Percentiles rank a stretch among this genome's conserved stretches.
These are phyloP conservation scores for Linum usitatissimum DNA, from an alignment of 345 rosid species.

Conservation along the genomic window DNA sequence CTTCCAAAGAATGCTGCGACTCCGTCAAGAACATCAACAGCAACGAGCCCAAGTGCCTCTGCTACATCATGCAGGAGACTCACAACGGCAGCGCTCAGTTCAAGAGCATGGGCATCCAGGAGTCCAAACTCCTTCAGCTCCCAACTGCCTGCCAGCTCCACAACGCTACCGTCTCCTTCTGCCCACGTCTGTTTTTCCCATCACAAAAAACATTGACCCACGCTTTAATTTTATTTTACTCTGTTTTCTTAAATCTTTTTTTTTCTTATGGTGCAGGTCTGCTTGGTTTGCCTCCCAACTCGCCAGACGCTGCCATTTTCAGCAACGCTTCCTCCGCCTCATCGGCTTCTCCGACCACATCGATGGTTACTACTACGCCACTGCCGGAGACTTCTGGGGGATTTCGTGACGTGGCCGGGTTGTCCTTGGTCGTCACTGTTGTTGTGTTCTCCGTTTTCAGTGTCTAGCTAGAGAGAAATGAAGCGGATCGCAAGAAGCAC, in stretches of 20 bases:
- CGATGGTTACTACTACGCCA: conserved; percentile 9
- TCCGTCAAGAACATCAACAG: conserved; percentile 40
- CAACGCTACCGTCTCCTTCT: conserved; percentile 48
- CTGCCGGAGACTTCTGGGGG: no score
- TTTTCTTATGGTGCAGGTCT: conserved; percentile 36
- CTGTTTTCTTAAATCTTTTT: no score
- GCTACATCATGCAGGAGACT: conserved; percentile 52
- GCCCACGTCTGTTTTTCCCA: conserved; percentile 46
- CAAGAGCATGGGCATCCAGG: conserved; percentile 61
- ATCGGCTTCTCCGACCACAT: conserved; percentile 18
- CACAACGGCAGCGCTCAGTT: conserved; percentile 36
- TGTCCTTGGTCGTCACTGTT: no score
- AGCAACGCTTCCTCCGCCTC: conserved; percentile 23
- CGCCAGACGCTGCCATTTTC: conserved; percentile 77
- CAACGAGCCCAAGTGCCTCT: conserved; percentile 66
- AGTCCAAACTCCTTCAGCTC: conserved; percentile 55
- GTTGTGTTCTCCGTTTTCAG: no score
- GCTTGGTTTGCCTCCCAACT: conserved; percentile 62
- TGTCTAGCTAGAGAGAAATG: no score
- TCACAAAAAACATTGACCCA: no score
- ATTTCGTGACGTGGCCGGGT: no score
- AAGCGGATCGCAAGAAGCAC: no score
- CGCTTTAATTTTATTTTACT: no score
- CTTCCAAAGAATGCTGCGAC: conserved; percentile 59
- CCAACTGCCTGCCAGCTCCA: conserved; percentile 65